Evolutionary conservation across 805 yeast species (phyloP).

Genomic region (Wickerhamomyces chaumierensis): DNA sequence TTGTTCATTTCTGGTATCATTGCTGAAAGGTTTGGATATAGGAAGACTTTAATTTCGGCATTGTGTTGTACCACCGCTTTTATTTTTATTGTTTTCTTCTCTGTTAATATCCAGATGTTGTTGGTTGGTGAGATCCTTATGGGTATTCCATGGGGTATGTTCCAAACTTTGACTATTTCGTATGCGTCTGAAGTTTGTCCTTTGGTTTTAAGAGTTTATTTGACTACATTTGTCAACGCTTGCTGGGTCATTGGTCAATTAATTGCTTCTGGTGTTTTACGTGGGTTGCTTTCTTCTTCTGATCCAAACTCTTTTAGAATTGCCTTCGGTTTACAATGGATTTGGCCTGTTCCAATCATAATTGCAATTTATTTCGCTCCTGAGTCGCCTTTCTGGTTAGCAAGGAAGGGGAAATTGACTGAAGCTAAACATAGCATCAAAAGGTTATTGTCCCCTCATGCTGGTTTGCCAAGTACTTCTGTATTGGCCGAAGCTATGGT

Average conservation of each 20-base stretch:
- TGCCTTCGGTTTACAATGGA: slow-evolving; percentile 23
- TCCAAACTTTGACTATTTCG: too few species aligned
- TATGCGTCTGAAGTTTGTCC: too few species aligned
- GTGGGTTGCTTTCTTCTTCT: slow-evolving; percentile 10
- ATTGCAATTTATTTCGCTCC: slow-evolving; percentile 29
- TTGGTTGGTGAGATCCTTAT: too few species aligned
- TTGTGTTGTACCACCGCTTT: too few species aligned
- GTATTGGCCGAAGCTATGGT: slow-evolving; percentile 21
- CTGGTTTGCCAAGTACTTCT: slow-evolving; percentile 8
- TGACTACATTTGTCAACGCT: too few species aligned
- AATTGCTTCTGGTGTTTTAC: slow-evolving; percentile 22
- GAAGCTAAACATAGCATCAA: slow-evolving; percentile 24
- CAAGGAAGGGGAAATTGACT: slow-evolving; percentile 21
- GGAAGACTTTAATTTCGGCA: too few species aligned
- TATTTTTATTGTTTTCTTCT: too few species aligned
- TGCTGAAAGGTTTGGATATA: too few species aligned
- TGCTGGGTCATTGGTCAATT: slow-evolving; percentile 31
- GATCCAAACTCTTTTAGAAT: slow-evolving; percentile 22
- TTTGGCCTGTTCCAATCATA: slow-evolving; percentile 18
- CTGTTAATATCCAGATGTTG: too few species aligned
- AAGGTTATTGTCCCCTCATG: slow-evolving; percentile 8
- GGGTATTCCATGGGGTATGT: too few species aligned
- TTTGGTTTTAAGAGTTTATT: too few species aligned
- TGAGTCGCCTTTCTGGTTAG: slow-evolving; percentile 37
- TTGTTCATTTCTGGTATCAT: too few species aligned